Percentiles rank a stretch among this genome's conserved stretches.
Conservation (phyloP, 257 asterid genomes). For the Jaltomata sinuosa region DNA sequence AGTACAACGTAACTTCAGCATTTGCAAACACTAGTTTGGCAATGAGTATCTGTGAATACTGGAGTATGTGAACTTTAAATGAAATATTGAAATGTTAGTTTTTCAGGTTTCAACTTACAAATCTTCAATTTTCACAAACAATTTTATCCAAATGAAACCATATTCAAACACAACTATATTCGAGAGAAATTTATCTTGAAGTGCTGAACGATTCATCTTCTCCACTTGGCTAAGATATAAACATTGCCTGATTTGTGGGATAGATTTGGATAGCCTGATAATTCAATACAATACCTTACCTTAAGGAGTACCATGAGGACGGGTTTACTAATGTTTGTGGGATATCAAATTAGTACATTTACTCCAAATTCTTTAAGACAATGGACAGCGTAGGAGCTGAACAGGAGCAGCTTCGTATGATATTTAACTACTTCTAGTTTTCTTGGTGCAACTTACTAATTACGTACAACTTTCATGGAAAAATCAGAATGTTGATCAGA, state of each 20-base stretch:
- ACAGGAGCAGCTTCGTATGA: no score
- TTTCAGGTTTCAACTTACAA: not conserved
- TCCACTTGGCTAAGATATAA: not conserved
- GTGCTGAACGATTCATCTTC: not conserved
- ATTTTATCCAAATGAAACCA: no score
- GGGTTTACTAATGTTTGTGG: not conserved
- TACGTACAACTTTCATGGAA: no score
- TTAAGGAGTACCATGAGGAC: not conserved
- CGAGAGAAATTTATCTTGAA: not conserved
- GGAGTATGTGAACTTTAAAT: no score
- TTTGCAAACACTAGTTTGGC: not conserved
- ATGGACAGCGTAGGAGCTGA: not conserved
- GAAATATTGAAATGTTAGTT: not conserved
- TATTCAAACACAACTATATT: not conserved
- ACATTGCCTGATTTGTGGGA: not conserved
- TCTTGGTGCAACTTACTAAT: no score
- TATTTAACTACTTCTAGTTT: no score
- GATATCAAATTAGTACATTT: constrained; percentile 6
- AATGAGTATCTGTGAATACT: not conserved
- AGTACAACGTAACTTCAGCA: not conserved
- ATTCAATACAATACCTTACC: not conserved
- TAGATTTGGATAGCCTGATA: not conserved
- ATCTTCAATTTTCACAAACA: not conserved
- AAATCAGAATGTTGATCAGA: not conserved
- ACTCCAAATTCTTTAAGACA: not conserved